These are phyloP conservation scores for Cydonia oblonga DNA, from an alignment of 331 rosid genomes.

Conservation along the genomic window DNA sequence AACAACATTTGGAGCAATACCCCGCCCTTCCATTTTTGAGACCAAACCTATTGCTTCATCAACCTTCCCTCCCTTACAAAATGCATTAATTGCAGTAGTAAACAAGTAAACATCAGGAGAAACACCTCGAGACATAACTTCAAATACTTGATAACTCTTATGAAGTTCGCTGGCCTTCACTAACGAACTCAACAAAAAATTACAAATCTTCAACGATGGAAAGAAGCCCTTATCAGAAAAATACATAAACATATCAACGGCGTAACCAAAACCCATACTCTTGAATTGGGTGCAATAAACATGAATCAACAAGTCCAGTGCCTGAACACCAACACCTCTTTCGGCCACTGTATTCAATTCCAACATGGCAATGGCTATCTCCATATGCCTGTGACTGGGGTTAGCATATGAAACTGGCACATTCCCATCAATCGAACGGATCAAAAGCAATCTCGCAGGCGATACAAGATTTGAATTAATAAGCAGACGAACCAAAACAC, in stretches of 20 bases:
- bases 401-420: conserved; percentile 15
- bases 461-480: conserved; percentile 27
- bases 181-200: conserved; percentile 42
- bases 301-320: conserved; percentile 53
- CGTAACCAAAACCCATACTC: conserved; percentile 30
- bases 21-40: conserved; percentile 39
- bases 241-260: conserved; percentile 25
- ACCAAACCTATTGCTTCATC: conserved; percentile 46
- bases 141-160: conserved; percentile 37
- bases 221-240: conserved; percentile 29
- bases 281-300: conserved; percentile 43
- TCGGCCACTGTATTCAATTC: conserved; percentile 15
- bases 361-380: conserved; percentile 35
- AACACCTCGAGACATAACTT: conserved; percentile 22
- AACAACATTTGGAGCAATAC: conserved; percentile 56
- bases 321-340: conserved; percentile 18
- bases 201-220: conserved; percentile 45
- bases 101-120: conserved; percentile 48
- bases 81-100: conserved; percentile 43
- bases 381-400: conserved; percentile 14
- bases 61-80: conserved; percentile 50
- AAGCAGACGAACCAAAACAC: conserved; percentile 50
- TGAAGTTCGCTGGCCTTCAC: conserved; percentile 45
- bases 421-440: conserved; percentile 49
- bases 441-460: conserved; percentile 44